Evolutionary conservation across 2,329 filamentous ascomycete species (phyloP).

Genomic region (Septoria linicola): DNA sequence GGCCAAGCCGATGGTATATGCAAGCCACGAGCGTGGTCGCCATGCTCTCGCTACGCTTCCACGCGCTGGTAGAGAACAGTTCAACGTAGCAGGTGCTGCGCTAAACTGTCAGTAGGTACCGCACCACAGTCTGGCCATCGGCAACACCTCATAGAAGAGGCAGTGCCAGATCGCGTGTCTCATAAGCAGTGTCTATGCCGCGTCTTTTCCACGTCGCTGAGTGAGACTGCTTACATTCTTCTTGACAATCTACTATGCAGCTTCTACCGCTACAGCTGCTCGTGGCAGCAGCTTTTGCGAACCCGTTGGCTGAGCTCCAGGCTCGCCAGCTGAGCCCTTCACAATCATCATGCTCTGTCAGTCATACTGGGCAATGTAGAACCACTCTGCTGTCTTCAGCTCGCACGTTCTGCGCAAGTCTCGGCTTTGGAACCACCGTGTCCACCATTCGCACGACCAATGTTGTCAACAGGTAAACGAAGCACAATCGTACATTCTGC

Average conservation of each 20-base stretch:
- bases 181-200: too few species aligned
- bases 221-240: too few species aligned
- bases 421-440: conserved; percentile 1
- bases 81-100: not conserved
- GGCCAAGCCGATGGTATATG: not conserved
- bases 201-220: too few species aligned
- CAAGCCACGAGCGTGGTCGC: not conserved
- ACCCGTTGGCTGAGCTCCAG: conserved; percentile 2
- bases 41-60: not conserved
- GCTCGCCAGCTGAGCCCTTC: not conserved
- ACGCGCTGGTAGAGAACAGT: too few species aligned
- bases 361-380: conserved; percentile 1
- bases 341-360: conserved; percentile 2
- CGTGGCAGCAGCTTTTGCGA: conserved; percentile 1
- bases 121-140: not conserved
- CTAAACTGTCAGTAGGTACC: not conserved
- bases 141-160: too few species aligned
- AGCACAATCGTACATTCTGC: too few species aligned
- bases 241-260: too few species aligned
- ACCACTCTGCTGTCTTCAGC: not conserved
- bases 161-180: too few species aligned
- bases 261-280: not conserved
- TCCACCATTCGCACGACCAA: not conserved
- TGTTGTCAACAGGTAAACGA: not conserved
- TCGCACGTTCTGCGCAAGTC: not conserved